Percentiles rank a stretch among this genome's conserved stretches.
Evolutionary conservation across 2,329 filamentous ascomycete species (phyloP).

Genomic region (Apiospora aurea): DNA sequence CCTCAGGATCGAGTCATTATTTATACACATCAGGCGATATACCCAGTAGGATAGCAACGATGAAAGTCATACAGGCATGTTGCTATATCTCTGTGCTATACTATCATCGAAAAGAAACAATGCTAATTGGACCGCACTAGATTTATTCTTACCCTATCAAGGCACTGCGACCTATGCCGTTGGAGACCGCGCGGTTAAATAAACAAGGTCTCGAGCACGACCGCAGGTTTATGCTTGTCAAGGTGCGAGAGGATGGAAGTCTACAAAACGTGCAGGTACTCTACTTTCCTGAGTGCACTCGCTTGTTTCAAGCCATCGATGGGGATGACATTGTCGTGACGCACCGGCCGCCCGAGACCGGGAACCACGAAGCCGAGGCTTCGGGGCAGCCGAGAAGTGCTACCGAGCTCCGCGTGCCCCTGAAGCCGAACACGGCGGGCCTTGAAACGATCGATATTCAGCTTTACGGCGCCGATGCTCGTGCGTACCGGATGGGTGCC

Average conservation of each 20-base stretch:
- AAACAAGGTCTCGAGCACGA: constrained; percentile 71
- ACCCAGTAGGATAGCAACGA: background rate
- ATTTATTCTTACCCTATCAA: constrained; percentile 80
- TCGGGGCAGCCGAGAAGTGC: constrained; percentile 45
- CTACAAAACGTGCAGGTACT: constrained; percentile 61
- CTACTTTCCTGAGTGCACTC: constrained; percentile 63
- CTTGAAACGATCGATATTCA: constrained; percentile 59
- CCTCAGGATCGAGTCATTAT: background rate
- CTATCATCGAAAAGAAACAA: background rate
- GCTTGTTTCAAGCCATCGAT: constrained; percentile 67
- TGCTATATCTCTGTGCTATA: no score
- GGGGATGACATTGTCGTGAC: constrained; percentile 49
- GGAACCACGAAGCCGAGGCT: background rate
- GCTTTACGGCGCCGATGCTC: constrained; percentile 65
- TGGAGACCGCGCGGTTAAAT: constrained; percentile 61
- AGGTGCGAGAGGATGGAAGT: constrained; percentile 47
- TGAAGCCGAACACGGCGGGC: constrained; percentile 56
- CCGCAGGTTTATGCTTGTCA: constrained; percentile 74
- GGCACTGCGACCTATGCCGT: constrained; percentile 67
- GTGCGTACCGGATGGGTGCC: constrained; percentile 68
- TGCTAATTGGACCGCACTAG: constrained; percentile 43
- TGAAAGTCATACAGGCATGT: constrained; percentile 14
- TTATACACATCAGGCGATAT: background rate
- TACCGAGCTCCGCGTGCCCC: constrained; percentile 59
- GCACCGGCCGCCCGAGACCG: constrained; percentile 46